Evolutionary conservation across 2,329 filamentous ascomycete species (phyloP).

Genomic region (Phaeophleospora eucalypticola): DNA sequence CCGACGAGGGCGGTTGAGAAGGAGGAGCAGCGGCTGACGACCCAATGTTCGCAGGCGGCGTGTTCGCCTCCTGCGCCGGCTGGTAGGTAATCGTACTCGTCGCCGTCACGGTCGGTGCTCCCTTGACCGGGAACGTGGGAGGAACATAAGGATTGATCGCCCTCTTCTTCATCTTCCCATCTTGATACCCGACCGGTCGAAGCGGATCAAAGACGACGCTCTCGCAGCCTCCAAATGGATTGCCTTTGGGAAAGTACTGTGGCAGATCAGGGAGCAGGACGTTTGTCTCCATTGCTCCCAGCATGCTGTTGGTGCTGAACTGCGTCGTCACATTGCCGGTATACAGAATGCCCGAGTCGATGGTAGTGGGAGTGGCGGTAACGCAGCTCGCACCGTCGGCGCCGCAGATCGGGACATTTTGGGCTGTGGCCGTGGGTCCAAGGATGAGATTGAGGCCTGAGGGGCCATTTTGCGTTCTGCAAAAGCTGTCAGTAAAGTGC

Average conservation of each 20-base stretch:
- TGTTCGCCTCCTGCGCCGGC: too few species aligned
- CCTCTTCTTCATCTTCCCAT: not conserved
- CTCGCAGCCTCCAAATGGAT: conserved; percentile 18
- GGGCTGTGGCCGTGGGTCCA: conserved; percentile 15
- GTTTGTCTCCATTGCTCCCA: conserved; percentile 3
- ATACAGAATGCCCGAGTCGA: conserved; percentile 17
- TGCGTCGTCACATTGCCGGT: conserved; percentile 13
- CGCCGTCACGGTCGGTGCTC: too few species aligned
- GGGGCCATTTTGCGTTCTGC: conserved; percentile 15
- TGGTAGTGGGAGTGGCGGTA: not conserved
- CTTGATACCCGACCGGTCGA: not conserved
- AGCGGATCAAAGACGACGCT: conserved; percentile 7
- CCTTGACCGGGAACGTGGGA: too few species aligned
- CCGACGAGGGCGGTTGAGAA: too few species aligned
- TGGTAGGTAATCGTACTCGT: too few species aligned
- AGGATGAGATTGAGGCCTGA: conserved; percentile 23
- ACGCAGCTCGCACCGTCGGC: conserved; percentile 13
- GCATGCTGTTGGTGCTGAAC: not conserved
- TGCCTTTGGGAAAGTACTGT: conserved; percentile 20
- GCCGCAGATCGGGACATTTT: conserved; percentile 13
- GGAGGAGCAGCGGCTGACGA: too few species aligned
- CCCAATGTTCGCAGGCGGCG: too few species aligned
- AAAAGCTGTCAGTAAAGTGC: not conserved
- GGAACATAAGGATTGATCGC: not conserved
- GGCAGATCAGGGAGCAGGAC: conserved; percentile 18